Conservation (phyloP, 2,329 filamentous ascomycete genomes). For the Leptosphaerulina australis region DNA sequence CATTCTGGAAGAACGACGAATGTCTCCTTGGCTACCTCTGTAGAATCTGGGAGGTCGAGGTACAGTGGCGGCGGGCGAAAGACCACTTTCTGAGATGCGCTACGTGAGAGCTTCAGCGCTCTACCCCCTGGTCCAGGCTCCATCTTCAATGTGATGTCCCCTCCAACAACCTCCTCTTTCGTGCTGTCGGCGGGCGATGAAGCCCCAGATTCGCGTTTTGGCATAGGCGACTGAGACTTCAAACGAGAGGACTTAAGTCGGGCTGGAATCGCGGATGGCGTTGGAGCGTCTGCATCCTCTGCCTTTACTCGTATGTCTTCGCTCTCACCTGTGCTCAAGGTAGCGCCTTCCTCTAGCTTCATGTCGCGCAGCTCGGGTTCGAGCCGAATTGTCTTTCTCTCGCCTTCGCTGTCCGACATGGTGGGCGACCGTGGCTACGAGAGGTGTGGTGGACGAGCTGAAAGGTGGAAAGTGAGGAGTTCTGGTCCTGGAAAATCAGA, state of each 20-base stretch:
- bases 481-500: slow-evolving; percentile 21
- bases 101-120: slow-evolving; percentile 74
- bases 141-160: slow-evolving; percentile 66
- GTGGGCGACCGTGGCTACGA: slow-evolving; percentile 23
- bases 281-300: slow-evolving; percentile 37
- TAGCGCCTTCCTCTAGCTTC: slow-evolving; percentile 52
- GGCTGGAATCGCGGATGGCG: slow-evolving; percentile 36
- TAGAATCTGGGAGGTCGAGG: slow-evolving; percentile 76
- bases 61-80: slow-evolving; percentile 71
- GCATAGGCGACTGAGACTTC: slow-evolving; percentile 41
- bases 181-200: slow-evolving; percentile 50
- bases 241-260: slow-evolving; percentile 36
- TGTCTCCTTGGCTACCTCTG: slow-evolving; percentile 72
- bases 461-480: slow-evolving; percentile 23
- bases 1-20: slow-evolving; percentile 86
- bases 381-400: slow-evolving; percentile 45
- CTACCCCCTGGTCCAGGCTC: slow-evolving; percentile 62
- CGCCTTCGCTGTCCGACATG: slow-evolving; percentile 50
- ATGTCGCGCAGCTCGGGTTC: slow-evolving; percentile 55
- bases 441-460: slow-evolving; percentile 20
- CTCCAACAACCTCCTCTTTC: slow-evolving; percentile 62
- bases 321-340: slow-evolving; percentile 25
- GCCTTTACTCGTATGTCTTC: slow-evolving; percentile 37
- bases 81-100: slow-evolving; percentile 71
- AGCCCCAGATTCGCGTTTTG: slow-evolving; percentile 41